Percentiles rank a stretch among this genome's conserved stretches.
These are phyloP conservation scores for Fusarium circinatum DNA, from an alignment of 2,329 filamentous ascomycete genomes.

Conservation along the genomic window DNA sequence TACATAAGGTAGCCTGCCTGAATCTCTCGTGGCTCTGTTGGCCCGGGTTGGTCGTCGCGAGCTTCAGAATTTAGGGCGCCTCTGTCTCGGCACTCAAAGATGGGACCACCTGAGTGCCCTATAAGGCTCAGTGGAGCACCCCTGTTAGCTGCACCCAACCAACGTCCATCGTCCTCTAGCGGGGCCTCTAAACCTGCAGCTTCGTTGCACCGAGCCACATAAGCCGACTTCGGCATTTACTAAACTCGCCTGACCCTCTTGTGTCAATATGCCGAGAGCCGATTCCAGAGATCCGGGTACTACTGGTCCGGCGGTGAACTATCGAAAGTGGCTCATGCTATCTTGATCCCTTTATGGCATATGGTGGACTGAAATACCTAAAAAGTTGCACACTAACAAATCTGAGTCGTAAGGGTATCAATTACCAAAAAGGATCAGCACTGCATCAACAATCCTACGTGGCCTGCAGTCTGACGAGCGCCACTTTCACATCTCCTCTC, in stretches of 20 bases:
- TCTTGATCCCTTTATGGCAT: not conserved
- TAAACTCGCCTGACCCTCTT: fast-evolving
- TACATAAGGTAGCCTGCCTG: too few species aligned
- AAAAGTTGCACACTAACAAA: not conserved
- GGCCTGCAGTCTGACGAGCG: not conserved
- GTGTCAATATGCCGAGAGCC: not conserved
- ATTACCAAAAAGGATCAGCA: not conserved
- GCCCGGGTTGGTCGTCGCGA: too few species aligned
- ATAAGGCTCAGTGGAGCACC: not conserved
- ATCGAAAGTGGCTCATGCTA: not conserved
- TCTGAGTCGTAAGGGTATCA: too few species aligned
- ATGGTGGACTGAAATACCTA: not conserved
- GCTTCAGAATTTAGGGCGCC: too few species aligned
- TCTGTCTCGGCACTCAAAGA: not conserved
- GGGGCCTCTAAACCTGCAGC: fast-evolving
- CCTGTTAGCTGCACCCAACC: not conserved
- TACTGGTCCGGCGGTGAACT: not conserved
- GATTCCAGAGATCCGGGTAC: not conserved
- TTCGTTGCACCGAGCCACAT: not conserved
- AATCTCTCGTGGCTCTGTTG: fast-evolving
- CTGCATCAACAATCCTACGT: not conserved
- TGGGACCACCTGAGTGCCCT: not conserved
- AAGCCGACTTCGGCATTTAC: not conserved
- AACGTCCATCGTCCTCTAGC: not conserved
- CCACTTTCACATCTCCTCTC: not conserved